Evolutionary conservation across 2,329 filamentous ascomycete genomes (phyloP), one percentile per base, ranked within the genome.

Genomic region (Pseudogymnoascus sp.): DNA sequence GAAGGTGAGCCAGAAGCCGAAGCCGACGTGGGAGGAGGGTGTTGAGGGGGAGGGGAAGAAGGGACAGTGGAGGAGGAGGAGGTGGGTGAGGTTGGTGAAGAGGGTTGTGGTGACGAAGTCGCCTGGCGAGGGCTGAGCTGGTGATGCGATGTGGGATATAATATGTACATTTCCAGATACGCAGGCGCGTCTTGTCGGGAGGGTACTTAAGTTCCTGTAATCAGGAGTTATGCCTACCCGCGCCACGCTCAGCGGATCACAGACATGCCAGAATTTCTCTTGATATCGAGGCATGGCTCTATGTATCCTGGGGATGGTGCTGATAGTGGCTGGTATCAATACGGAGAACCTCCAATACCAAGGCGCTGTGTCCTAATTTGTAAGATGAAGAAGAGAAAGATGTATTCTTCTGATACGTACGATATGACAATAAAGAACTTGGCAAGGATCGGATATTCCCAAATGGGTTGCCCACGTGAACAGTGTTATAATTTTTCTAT

Each of bases 1-100:
- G 60, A 77, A 78, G 63, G 72, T 69, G 15, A 78, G 76, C 63
- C 73, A 70, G 64, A 76, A 73, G 37, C 65, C 65, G 36, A 70
- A 72, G 48, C 79, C 78, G 63, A 78, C 79, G 31, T 89, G 87
- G 79, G 91, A 85, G 79, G 77, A 78, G 61, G 81, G 82, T 68
- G 71, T 76, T 66, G 73, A 48, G 66, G 70, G 64, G 66, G 71
- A 61, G 72, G 72, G 64, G 63, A 76, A 63, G 72, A 76, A 31
- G 71, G 70, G 70, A 1, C 64, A 69, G 37, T 72, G 70, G 70
- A 69, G 70, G 61, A 62, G 70, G 27, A 64, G 70, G 40, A 67
- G 70, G 60, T 72, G 70, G 70, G 67, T 70, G 25, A 68, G 70
- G 60, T 68, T 68, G 64, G 70, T 72, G 15, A 71, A 68, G 66